A percentile compares a stretch with the other conserved stretches of the same genome.
phyloP scores from a whole-genome alignment of 441 rosid genomes.

The Erysimum cheiri region DNA sequence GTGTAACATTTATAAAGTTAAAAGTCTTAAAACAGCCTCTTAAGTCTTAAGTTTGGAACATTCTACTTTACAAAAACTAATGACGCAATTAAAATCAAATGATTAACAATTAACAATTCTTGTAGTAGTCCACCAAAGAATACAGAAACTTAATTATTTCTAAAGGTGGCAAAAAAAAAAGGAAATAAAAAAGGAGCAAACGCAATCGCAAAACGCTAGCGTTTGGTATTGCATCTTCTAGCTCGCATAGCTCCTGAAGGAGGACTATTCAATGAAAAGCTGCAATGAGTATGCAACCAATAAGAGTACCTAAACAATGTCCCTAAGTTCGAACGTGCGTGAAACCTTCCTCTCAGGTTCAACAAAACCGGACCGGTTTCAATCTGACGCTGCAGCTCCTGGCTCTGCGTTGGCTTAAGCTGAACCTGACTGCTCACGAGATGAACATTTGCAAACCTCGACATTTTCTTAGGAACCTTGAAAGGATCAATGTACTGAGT shows the following conservation, averaged over 20 bases:
- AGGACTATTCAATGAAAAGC: conserved; percentile 61
- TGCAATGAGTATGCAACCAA: conserved; percentile 63
- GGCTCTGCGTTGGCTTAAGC: conserved; percentile 54
- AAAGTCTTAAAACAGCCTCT: conserved; percentile 11
- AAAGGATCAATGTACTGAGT: conserved; percentile 71
- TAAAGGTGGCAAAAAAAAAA: conserved; percentile 11
- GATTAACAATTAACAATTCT: conserved; percentile 8
- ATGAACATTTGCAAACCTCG: conserved; percentile 52
- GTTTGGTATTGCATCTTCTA: conserved; percentile 75
- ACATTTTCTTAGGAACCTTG: conserved; percentile 49
- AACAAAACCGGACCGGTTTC: conserved; percentile 55
- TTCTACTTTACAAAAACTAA: conserved; percentile 31
- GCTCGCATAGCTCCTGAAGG: conserved; percentile 66
- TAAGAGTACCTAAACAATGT: conserved; percentile 71
- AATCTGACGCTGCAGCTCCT: conserved; percentile 59
- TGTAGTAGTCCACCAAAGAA: conserved; percentile 4
- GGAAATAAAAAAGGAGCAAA: conserved; percentile 7
- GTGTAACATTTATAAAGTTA: conserved; percentile 22
- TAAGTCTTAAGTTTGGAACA: conserved; percentile 36
- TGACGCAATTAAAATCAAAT: conserved; percentile 8
- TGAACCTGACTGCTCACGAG: conserved; percentile 78
- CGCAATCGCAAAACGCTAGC: conserved; percentile 43
- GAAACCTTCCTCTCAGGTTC: conserved; percentile 62
- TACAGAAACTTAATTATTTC: conserved; percentile 31
- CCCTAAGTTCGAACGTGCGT: conserved; percentile 69